Evolutionary conservation across 2,329 filamentous ascomycete species (phyloP), one percentile per base, ranked within the genome.

Genomic region (Calcarisporium arbuscula): DNA sequence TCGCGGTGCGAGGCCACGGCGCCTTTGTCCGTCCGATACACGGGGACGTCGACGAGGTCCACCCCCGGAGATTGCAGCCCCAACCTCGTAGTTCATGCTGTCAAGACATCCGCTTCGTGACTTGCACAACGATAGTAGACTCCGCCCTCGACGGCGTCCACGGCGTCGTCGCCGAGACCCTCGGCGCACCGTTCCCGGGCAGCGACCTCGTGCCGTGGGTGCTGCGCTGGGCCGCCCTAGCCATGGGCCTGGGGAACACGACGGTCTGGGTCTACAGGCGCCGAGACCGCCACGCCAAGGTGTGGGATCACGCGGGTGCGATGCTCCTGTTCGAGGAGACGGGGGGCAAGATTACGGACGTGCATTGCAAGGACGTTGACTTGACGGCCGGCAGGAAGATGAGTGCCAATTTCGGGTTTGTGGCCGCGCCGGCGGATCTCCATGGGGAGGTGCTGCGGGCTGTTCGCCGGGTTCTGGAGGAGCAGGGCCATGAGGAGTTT

Each of bases 391-490:
- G 72, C 1, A 60, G 74, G 35, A 62, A 61, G 45, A 59, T 77
- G 53, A 52, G 46, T 8, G 52, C 43, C 5, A 78, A 78, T 50
- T 72, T 65, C 48, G 73, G 74, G 2, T 76, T 77, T 28, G 64
- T 77, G 5, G 74, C 70, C 1, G 72, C 72, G 2, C 67, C 72
- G 7, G 52, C 41, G 14, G 50, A 49, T 5, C 32, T 68, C 6
- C 72, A 77, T 39, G 57, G 27, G 1, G 34, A 43, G 3, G 67
- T 77, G 2, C 46, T 76, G 36, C 70, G 77, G 45, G 84, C 75
- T 5, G 90, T 96, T 3, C 83, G 83, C 57, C 74, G 78, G 42
- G 87, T 94, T n/a, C 64, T 95, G 45, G 57, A 35, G 17, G 56
- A 62, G 16, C 48, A 65, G 32, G 44, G 50, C 0, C 50, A 51